phyloP scores from a whole-genome alignment of 1,284 basidiomycete genomes.

The Ustilago cynodontis region DNA sequence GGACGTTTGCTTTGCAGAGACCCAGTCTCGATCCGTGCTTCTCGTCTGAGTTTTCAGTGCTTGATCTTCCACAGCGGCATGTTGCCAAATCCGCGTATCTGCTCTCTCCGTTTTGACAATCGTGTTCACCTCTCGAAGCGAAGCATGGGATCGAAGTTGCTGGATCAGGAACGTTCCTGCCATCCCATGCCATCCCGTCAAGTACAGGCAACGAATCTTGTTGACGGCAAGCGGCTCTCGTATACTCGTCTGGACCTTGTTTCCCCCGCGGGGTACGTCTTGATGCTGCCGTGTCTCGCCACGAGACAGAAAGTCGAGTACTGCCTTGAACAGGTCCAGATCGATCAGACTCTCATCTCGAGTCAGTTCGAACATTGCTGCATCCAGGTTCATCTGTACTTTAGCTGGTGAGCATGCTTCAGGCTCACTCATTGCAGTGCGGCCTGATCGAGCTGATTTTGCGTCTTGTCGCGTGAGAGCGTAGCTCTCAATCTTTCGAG shows the following conservation, averaged over 20 bases:
- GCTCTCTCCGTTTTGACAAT: slow-evolving; percentile 51
- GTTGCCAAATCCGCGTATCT: slow-evolving; percentile 41
- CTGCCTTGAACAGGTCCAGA: slow-evolving; percentile 28
- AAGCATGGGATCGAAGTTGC: slow-evolving; percentile 32
- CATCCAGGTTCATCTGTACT: background rate
- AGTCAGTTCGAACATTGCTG: slow-evolving; percentile 20
- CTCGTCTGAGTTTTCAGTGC: background rate
- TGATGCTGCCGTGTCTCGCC: too few species aligned
- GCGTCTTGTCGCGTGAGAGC: background rate
- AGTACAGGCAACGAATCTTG: slow-evolving; percentile 21
- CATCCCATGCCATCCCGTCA: slow-evolving; percentile 46
- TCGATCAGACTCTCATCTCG: slow-evolving; percentile 44
- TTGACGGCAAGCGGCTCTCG: background rate
- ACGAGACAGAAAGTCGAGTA: slow-evolving; percentile 18
- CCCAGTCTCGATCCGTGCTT: background rate
- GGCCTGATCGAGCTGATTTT: background rate
- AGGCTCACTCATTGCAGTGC: background rate
- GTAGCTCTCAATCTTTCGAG: slow-evolving; percentile 9
- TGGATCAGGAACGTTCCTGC: slow-evolving; percentile 41
- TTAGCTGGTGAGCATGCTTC: background rate
- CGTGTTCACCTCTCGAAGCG: slow-evolving; percentile 19
- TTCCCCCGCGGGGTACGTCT: background rate
- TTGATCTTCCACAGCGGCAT: slow-evolving; percentile 28
- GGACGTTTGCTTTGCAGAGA: background rate
- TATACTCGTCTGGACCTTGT: background rate